These are phyloP conservation scores for Diatrype stigma DNA, from an alignment of 2,329 filamentous ascomycete genomes.

Conservation along the genomic window DNA sequence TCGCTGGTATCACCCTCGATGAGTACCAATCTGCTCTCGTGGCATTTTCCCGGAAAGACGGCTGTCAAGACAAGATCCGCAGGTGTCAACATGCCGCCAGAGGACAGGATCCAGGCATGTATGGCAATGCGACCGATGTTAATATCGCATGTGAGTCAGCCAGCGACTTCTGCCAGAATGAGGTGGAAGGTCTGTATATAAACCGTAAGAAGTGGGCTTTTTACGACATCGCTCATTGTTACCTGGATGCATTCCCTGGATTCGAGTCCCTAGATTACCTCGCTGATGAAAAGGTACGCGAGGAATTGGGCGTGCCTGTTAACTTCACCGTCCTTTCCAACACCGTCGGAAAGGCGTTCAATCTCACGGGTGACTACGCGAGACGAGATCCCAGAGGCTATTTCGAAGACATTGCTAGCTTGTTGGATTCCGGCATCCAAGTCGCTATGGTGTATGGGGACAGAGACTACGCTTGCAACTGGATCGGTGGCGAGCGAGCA, in stretches of 20 bases:
- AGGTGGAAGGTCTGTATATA: conserved; percentile 41
- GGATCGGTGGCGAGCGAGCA: conserved; percentile 46
- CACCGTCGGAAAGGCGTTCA: conserved; percentile 34
- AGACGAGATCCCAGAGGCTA: conserved; percentile 15
- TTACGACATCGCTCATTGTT: conserved; percentile 50
- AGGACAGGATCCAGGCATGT: conserved; percentile 42
- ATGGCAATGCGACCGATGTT: conserved; percentile 34
- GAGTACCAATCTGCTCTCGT: conserved; percentile 30
- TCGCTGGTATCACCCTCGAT: conserved; percentile 4
- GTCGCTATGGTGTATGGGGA: conserved; percentile 53
- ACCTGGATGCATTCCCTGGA: conserved; percentile 45
- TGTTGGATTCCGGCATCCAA: conserved; percentile 47
- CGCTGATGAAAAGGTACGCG: conserved; percentile 47
- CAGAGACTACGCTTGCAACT: conserved; percentile 44
- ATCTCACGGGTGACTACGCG: conserved; percentile 27
- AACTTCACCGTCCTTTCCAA: conserved; percentile 45
- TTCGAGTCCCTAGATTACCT: conserved; percentile 48
- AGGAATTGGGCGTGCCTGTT: conserved; percentile 49
- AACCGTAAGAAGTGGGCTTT: conserved; percentile 39
- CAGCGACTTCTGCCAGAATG: conserved; percentile 38
- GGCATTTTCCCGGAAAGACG: conserved; percentile 38
- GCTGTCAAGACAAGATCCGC: conserved; percentile 46
- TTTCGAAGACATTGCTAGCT: conserved; percentile 36
- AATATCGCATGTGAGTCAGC: conserved; percentile 39
- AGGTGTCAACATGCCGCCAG: conserved; percentile 42